Conservation (phyloP, 2,329 filamentous ascomycete species). For the Neofusicoccum cordaticola region DNA sequence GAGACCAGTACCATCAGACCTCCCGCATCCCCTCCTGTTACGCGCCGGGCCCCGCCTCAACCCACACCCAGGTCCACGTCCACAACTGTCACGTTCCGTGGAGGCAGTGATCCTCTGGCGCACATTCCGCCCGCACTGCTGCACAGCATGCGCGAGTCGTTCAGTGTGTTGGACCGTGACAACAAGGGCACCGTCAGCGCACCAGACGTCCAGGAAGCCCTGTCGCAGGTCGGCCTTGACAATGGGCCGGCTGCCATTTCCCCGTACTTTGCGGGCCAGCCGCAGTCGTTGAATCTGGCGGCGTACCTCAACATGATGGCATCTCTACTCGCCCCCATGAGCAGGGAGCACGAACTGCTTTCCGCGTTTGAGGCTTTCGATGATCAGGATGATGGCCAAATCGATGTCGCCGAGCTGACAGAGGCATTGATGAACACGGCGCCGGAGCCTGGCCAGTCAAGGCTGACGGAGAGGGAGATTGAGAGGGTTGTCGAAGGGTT, state of each 20-base stretch:
- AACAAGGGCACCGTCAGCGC: slow-evolving; percentile 79
- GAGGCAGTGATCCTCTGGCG: slow-evolving; percentile 50
- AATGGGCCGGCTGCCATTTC: slow-evolving; percentile 68
- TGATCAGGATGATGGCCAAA: slow-evolving; percentile 89
- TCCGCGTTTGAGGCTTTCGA: slow-evolving; percentile 95
- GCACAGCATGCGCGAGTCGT: slow-evolving; percentile 84
- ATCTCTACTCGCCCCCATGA: slow-evolving; percentile 69
- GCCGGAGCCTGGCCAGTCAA: slow-evolving; percentile 57
- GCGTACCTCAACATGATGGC: slow-evolving; percentile 83
- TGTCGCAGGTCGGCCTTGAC: slow-evolving; percentile 80
- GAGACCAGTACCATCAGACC: slow-evolving; percentile 11
- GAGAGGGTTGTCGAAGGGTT: slow-evolving; percentile 87
- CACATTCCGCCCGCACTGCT: slow-evolving; percentile 79
- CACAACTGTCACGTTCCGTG: slow-evolving; percentile 15
- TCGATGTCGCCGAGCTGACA: slow-evolving; percentile 77
- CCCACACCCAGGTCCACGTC: slow-evolving; percentile 23
- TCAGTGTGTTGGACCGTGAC: slow-evolving; percentile 87
- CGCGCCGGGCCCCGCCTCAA: slow-evolving; percentile 37
- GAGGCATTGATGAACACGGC: slow-evolving; percentile 60
- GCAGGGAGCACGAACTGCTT: slow-evolving; percentile 73
- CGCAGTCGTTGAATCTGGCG: slow-evolving; percentile 76
- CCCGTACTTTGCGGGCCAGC: slow-evolving; percentile 73
- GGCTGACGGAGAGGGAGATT: slow-evolving; percentile 70
- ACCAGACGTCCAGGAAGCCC: slow-evolving; percentile 83
- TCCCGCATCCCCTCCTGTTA: slow-evolving; percentile 24